A percentile compares a stretch with the other conserved stretches of the same genome.
phyloP scores from a whole-genome alignment of 768 basidiomycete genomes.

The Lactifluus subvellereus region DNA sequence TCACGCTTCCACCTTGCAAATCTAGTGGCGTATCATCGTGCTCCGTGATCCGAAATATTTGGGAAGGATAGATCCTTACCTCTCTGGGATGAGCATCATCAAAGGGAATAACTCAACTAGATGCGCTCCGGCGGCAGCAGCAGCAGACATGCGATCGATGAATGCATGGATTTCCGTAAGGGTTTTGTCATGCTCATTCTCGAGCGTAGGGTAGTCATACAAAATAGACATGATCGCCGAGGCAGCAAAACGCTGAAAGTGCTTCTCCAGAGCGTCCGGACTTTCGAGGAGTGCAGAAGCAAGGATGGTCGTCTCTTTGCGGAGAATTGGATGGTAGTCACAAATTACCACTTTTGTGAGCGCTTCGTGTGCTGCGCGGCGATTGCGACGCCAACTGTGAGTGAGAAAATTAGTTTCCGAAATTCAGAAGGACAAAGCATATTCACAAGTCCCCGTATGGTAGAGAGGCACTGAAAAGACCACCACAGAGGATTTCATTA shows the following conservation, averaged over 20 bases:
- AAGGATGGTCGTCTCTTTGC: conserved; percentile 4
- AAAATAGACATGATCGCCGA: no score
- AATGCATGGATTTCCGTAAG: not conserved
- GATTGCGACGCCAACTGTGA: conserved; percentile 12
- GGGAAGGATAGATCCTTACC: not conserved
- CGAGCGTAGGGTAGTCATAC: no score
- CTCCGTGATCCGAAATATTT: no score
- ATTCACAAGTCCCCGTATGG: conserved; percentile 27
- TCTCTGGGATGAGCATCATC: conserved; percentile 11
- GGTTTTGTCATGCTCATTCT: no score
- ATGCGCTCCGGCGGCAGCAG: conserved; percentile 9
- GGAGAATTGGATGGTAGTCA: not conserved
- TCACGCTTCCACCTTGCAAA: no score
- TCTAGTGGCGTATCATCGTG: no score
- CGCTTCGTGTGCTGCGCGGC: conserved; percentile 12
- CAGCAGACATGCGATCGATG: not conserved
- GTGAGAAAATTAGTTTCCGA: not conserved
- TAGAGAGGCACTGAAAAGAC: conserved; percentile 28
- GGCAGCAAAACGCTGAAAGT: not conserved
- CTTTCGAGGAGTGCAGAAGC: not conserved
- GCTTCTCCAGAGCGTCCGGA: not conserved
- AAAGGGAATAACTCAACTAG: conserved; percentile 17
- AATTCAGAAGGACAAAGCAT: not conserved
- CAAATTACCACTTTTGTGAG: conserved; percentile 3
- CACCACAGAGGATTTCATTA: conserved; percentile 31